Evolutionary conservation across 176 grass and related monocot species (phyloP), one percentile per base, ranked within the genome.

Genomic region (Oryza coarctata): DNA sequence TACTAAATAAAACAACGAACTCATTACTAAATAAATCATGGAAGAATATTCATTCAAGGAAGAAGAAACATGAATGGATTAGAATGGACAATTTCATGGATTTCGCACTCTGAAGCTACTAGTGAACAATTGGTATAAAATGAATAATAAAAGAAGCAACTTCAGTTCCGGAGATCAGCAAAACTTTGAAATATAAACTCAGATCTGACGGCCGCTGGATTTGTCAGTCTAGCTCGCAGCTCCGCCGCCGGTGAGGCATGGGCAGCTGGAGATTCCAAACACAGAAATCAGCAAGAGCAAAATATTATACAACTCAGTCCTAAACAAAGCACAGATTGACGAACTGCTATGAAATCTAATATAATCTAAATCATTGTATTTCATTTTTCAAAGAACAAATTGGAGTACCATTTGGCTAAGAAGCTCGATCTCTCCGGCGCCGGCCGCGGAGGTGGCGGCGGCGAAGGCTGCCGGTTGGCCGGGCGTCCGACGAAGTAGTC

Each of bases 401-500:
- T 13, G 30, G 8, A 27, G 43, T 87, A 87, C 85, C 38, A 50
- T 76, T 87, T 87, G 38, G 38, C 79, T 7, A 87, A 6, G 72
- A 87, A 87, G 63, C 71, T 4, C 12, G 33, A 13, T 60, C 47
- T 22, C 27, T 6, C 43, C 3, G 26, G 2, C 31, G 7, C 0
- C 12, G 33, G 17, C 14, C 1, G 0, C 17, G 49, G 18, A 8
- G 43, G 0, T 7, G 6, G 2, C 1, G 14, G 1, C 1, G 9
- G 4, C 1, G 3, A 2, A 62, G 20, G 26, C 62, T 27, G 3
- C 1, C 27, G 70, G 63, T 20, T 68, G 0, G 0, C 6, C 35
- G 85, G 85, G 9, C 62, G 77, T 6, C 84, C 84, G 1, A 75
- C 13, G 70, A 86, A 86, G 70, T 81, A 86, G 58, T 20, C 85